Conservation (phyloP, 1,139 yeast species). For the Saccharomyces uvarum region DNA sequence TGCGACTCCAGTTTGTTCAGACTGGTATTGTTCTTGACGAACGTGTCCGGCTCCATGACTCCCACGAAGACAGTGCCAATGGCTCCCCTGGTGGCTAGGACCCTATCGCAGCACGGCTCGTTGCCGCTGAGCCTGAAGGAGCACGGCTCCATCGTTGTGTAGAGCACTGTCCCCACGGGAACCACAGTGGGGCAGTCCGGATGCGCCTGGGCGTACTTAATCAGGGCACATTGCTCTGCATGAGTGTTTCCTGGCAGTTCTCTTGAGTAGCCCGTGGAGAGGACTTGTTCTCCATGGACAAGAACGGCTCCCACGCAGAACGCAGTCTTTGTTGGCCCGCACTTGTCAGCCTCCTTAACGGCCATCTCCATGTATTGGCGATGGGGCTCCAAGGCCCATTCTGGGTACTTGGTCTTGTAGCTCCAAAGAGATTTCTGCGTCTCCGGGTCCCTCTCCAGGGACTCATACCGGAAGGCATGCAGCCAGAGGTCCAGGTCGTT, state of each 20-base stretch:
- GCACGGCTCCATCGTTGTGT: conserved; percentile 98
- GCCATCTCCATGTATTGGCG: conserved; percentile 52
- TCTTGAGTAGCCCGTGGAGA: conserved; percentile 80
- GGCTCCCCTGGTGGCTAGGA: conserved; percentile 42
- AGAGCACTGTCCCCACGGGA: conserved; percentile 74
- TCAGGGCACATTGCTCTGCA: conserved; percentile 92
- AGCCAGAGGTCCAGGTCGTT: conserved; percentile 82
- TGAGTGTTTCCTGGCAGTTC: conserved; percentile 95
- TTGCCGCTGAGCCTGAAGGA: conserved; percentile 85
- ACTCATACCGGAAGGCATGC: conserved; percentile 75
- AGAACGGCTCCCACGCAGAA: conserved; percentile 91
- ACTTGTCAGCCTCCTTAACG: conserved; percentile 65
- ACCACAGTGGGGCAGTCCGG: conserved; percentile 26
- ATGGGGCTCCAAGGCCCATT: conserved; percentile 70
- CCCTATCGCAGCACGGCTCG: conserved; percentile 77
- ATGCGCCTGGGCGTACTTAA: conserved; percentile 45
- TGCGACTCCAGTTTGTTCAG: conserved; percentile 42
- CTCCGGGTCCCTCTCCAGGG: conserved; percentile 35
- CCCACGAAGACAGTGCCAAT: conserved; percentile 84
- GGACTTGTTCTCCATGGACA: conserved; percentile 54
- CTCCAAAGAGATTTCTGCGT: conserved; percentile 47
- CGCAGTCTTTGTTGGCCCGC: conserved; percentile 79
- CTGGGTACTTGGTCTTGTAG: conserved; percentile 72
- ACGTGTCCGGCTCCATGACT: conserved; percentile 81
- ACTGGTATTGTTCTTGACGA: conserved; percentile 73